Conservation (phyloP, 306 rosid genomes). For the Neltuma alba region DNA sequence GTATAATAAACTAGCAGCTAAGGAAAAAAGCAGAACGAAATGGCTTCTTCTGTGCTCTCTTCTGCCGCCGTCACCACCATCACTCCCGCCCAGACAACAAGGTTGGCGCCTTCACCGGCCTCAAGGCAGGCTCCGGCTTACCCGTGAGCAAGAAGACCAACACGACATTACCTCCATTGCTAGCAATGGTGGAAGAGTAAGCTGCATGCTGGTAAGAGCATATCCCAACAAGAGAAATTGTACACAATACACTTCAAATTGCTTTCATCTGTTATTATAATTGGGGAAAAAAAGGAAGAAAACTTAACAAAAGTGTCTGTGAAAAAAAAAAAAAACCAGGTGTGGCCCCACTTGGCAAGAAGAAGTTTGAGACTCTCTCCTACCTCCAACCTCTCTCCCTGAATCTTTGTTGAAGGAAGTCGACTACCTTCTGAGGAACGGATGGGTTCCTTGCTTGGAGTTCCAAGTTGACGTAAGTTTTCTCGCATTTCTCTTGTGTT, state of each 20-base stretch:
- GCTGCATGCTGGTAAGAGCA: not conserved
- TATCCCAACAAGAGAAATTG: not conserved
- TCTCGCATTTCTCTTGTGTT: no score
- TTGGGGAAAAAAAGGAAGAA: not conserved
- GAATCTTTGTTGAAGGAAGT: conserved; percentile 52
- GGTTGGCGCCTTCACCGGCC: not conserved
- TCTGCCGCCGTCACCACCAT: not conserved
- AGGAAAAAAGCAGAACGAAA: not conserved
- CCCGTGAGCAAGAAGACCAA: not conserved
- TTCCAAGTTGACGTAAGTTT: conserved; percentile 56
- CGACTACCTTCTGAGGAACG: conserved; percentile 57
- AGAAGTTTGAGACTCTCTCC: conserved; percentile 91
- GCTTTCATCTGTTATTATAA: not conserved
- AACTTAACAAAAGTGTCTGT: not conserved
- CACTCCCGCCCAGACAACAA: not conserved
- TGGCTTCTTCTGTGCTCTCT: not conserved
- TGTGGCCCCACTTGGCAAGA: conserved; percentile 70
- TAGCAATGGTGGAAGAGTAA: not conserved
- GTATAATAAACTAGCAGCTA: not conserved
- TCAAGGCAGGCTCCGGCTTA: not conserved
- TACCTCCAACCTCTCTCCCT: conserved; percentile 50
- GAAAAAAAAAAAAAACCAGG: conserved; percentile 41
- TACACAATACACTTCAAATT: not conserved
- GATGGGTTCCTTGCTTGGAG: conserved; percentile 86
- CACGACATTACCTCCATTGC: conserved; percentile 4